A percentile compares a stretch with the other conserved stretches of the same genome.
Conservation (phyloP, 2,329 filamentous ascomycete species). For the Zasmidium angulare region DNA sequence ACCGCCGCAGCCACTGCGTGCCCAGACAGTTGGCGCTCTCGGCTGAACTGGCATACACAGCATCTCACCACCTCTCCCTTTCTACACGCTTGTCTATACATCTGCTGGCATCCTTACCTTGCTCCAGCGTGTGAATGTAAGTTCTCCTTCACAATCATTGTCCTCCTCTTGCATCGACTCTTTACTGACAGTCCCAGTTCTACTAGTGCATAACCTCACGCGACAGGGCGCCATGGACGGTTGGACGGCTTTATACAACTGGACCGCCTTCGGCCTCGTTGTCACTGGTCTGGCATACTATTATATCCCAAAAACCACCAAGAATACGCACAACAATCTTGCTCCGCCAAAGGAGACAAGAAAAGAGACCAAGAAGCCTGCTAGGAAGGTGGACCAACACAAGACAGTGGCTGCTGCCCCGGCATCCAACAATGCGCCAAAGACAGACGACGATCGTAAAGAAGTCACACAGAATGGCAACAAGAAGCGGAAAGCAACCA, state of each 20-base stretch:
- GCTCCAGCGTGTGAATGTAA: background rate
- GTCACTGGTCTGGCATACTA: constrained; percentile 8
- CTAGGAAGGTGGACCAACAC: constrained; percentile 7
- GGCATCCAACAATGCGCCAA: background rate
- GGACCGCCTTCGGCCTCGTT: constrained; percentile 7
- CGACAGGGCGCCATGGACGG: constrained; percentile 3
- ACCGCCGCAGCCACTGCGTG: background rate
- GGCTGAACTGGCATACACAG: background rate
- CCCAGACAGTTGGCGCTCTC: background rate
- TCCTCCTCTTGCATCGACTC: background rate
- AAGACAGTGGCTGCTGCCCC: background rate
- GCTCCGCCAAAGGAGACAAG: constrained; percentile 16
- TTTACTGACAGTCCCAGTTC: background rate
- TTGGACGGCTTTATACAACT: constrained; percentile 10
- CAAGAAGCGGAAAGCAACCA: constrained; percentile 38
- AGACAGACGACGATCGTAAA: constrained; percentile 2
- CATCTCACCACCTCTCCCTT: background rate
- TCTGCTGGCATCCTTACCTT: background rate
- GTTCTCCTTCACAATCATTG: background rate
- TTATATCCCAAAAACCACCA: constrained; percentile 6
- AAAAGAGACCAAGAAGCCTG: constrained; percentile 14
- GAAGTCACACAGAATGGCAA: constrained; percentile 9
- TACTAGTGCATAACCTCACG: background rate
- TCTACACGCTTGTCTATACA: background rate
- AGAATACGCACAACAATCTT: background rate